Percentiles rank a stretch among this genome's conserved stretches.
These are phyloP conservation scores for Sugiyamaella marilandica DNA, from an alignment of 805 yeast species.

Conservation along the genomic window DNA sequence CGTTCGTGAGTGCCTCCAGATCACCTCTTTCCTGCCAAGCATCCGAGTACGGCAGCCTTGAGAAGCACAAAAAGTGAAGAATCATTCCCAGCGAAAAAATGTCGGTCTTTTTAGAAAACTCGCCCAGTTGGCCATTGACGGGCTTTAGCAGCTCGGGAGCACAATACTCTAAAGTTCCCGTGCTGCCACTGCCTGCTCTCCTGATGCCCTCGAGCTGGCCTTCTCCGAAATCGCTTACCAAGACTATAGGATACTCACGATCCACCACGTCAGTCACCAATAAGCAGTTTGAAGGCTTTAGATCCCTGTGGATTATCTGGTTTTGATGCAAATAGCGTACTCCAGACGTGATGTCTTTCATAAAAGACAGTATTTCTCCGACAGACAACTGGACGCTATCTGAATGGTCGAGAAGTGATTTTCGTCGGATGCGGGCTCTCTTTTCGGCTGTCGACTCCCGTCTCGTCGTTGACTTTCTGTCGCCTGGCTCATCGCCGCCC, in stretches of 20 bases:
- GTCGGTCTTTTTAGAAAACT: slow-evolving; percentile 71
- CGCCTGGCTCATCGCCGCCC: not conserved
- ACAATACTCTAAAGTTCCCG: slow-evolving; percentile 83
- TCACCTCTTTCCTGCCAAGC: slow-evolving; percentile 26
- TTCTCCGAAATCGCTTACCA: slow-evolving; percentile 89
- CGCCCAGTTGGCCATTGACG: slow-evolving; percentile 38
- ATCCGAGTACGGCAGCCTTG: slow-evolving; percentile 55
- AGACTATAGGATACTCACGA: slow-evolving; percentile 53
- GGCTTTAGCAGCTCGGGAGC: slow-evolving; percentile 72
- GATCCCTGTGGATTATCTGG: slow-evolving; percentile 80
- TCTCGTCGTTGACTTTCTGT: not conserved
- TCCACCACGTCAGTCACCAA: slow-evolving; percentile 32
- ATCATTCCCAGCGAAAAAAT: slow-evolving; percentile 81
- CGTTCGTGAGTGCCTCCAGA: slow-evolving; percentile 33
- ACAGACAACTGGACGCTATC: slow-evolving; percentile 37
- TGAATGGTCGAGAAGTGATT: slow-evolving; percentile 25
- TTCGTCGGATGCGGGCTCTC: slow-evolving; percentile 32
- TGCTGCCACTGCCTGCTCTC: slow-evolving; percentile 69
- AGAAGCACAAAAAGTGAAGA: slow-evolving; percentile 68
- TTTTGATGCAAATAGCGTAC: slow-evolving; percentile 65
- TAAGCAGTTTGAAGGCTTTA: slow-evolving; percentile 85
- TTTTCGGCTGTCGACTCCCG: slow-evolving; percentile 12
- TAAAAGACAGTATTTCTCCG: slow-evolving; percentile 61
- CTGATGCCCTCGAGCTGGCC: slow-evolving; percentile 66
- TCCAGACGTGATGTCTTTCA: slow-evolving; percentile 65